Evolutionary conservation across 495 filamentous ascomycete species (phyloP), one percentile per base, ranked within the genome.

Genomic region (Xylaria telfairii): DNA sequence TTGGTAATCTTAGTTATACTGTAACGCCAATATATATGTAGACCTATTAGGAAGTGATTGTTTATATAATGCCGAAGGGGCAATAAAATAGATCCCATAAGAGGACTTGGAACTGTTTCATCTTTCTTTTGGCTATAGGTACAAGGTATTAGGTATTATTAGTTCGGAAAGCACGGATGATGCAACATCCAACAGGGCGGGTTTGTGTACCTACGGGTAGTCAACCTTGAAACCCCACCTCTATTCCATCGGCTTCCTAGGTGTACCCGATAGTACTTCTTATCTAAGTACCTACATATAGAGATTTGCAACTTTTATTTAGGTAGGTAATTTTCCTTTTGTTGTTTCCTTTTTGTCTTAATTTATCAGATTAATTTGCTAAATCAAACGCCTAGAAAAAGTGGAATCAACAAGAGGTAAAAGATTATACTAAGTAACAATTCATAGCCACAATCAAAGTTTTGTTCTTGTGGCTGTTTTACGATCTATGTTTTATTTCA

Each of bases 281-380:
- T 59, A 59, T 59, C 56, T 59, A 59, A 59, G 56, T 59, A 59
- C 56, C 56, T 59, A 2, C 32, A 59, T 34, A 30, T 37, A 26
- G 13, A 46, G 44, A 3, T 54, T 54, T 24, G 13, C 24, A 49
- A 49, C 17, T 21, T 49, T 21, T 17, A 4, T 21, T 8, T 21
- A 21, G n/a, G 46, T 49, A 49, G 17, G 46, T 49, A 49, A 49
- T 24, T 51, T 51, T 53, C 15, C 21, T 53, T 53, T 28, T 53
- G 49, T 24, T 28, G 0, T 10, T 49, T 49, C 46, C 17, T 21
- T 47, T 47, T 47, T 24, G 47, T 49, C n/a, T n/a, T n/a, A 24
- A 24, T 49, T 7, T 53, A 8, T 37, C 34, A 37, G 49, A 15
- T 21, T 28, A 2, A 28, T 54, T 3, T 30, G 24, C 51, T 30